Base-by-base conservation (phyloP, 148 eudicot species). In the Amaranthus cruentus region DNA sequence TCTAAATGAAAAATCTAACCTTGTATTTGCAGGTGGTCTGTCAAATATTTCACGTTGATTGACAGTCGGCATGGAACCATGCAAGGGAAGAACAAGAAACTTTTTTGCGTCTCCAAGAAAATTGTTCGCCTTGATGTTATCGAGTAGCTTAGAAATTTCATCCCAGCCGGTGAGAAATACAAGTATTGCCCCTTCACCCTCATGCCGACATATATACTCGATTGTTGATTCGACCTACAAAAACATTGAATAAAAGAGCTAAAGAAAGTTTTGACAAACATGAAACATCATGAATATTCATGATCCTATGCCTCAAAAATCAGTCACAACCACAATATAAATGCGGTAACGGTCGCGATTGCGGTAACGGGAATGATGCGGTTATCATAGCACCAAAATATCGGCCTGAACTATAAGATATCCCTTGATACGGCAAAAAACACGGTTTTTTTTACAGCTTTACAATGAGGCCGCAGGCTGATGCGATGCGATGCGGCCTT, bases 81-180 rank as follows among this genome's bases (percentile, higher is more conserved):
- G 98, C 66, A 95, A 90, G 47, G 98, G 98, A 79, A 95, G 88
- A 73, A 91, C 78, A 77, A 91, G 86, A 74, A 84, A 87, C 78
- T 87, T 91, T 75, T 78, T 80, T 68, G 89, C 74, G 80, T 95
- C 87, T 75, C 98, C 86, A 62, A 95, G 87, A 81, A 86, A 79
- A 62, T 68, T 85, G 78, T 90, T 88, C 6, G 83, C 78, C 80
- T 84, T 87, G 60, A 95, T 52, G 79, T 73, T 86, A 74, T 91
- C 97, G 73, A 81, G 85, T 71, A 95, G 79, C 90, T 95, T 95
- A 46, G 98, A 91, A 66, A 95, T 95, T 71, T 95, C 98, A 85
- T 95, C 96, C 98, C 98, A 95, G 44, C 98, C 98, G 64, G 98
- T 87, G 68, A 95, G 96, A 80, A 95, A 95, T 48, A 95, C 96